Conservation (phyloP, 352 stramenopile genomes). For the Phytophthora melonis region DNA sequence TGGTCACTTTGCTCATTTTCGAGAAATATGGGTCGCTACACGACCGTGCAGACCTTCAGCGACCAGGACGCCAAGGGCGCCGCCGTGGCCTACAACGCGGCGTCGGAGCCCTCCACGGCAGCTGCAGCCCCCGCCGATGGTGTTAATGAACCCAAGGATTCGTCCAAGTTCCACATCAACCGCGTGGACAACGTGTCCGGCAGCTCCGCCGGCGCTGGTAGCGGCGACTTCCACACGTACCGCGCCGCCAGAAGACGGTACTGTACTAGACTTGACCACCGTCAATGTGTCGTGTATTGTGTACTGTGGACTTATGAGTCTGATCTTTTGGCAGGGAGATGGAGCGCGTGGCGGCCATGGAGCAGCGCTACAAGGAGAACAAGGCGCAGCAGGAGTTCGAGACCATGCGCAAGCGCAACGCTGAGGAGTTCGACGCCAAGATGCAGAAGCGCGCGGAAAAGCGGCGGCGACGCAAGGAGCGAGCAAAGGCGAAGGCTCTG, state of each 20-base stretch:
- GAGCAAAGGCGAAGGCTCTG: slow-evolving; percentile 59
- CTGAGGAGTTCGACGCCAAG: slow-evolving; percentile 75
- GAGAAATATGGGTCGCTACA: slow-evolving; percentile 73
- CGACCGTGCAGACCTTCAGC: slow-evolving; percentile 87
- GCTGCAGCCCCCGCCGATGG: neutral
- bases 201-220: slow-evolving; percentile 93
- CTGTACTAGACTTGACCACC: neutral
- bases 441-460: slow-evolving; percentile 82
- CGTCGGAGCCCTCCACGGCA: slow-evolving; percentile 1
- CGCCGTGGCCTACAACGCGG: slow-evolving; percentile 61
- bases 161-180: slow-evolving; percentile 59
- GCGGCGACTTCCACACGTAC: slow-evolving; percentile 98
- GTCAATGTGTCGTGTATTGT: neutral
- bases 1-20: neutral
- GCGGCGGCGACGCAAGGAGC: slow-evolving; percentile 76
- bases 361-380: slow-evolving; percentile 79
- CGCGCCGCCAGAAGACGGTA: slow-evolving; percentile 90
- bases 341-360: slow-evolving; percentile 91
- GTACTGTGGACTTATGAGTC: neutral
- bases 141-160: slow-evolving; percentile 30
- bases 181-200: slow-evolving; percentile 96
- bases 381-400: slow-evolving; percentile 78
- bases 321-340: slow-evolving; percentile 73
- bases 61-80: slow-evolving; percentile 81
- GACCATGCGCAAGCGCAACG: slow-evolving; percentile 65